Evolutionary conservation across 495 filamentous ascomycete genomes (phyloP), one percentile per base, ranked within the genome.

Genomic region (Neurospora sp.): DNA sequence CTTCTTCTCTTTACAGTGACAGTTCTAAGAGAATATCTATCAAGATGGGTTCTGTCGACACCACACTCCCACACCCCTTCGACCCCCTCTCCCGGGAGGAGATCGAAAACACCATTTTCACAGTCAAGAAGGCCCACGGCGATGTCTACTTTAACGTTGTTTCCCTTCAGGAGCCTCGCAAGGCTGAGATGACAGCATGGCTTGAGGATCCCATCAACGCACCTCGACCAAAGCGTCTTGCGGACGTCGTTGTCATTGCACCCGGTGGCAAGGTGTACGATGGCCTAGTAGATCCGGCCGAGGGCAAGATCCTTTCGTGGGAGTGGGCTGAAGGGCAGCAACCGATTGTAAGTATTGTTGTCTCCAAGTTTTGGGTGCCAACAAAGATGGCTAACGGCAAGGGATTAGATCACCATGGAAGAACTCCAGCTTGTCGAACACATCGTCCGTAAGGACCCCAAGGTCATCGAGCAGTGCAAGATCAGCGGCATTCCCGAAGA

Each of bases 401-500:
- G 2, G 8, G 3, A 0, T 27, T 72, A 92, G 90, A 97, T 98
- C 79, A 97, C 93, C 1, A 96, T 97, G 93, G 94, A 97, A 80
- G 95, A 98, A 78, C 85, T 97, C 44, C 91, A 95, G 80, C 86
- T 91, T 60, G 95, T 97, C n/a, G 95, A 98, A 80, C 87, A 90
- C 76, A 82, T 95, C 54, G 88, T 90, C 46, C 88, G 95, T 71
- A 91, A 90, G 74, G 93, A 97, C 79, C 90, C 93, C 8, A 93
- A 91, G 75, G 95, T 98, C 71, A 96, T 97, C 78, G 93, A 97
- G 82, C 95, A 97, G 80, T 98, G 95, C 79, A 88, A 86, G 4
- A 89, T 97, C 72, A 87, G 94, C 76, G 95, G 95, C n/a, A 95
- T 98, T 76, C 88, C 93, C 8, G 87, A 85, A 71, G 88, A 93